phyloP scores from a whole-genome alignment of 75 land plant genomes.

The Gnetum montanum region DNA sequence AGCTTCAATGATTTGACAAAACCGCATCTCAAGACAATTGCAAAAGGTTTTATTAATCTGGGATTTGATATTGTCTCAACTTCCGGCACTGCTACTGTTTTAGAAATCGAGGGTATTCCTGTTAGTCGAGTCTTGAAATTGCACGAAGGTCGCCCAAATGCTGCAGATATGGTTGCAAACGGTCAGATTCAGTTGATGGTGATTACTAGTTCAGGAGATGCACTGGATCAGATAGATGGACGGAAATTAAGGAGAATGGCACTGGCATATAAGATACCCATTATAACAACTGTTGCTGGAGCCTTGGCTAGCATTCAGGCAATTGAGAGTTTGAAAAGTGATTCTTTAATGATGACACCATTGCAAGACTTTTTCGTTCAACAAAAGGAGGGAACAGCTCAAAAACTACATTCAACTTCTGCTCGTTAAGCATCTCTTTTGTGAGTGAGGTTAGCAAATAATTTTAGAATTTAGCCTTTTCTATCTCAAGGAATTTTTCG shows the following conservation, averaged over 20 bases:
- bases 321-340: conserved; percentile 56
- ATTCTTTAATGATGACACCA: conserved; percentile 66
- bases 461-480: too few relatives aligned
- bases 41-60: conserved; percentile 53
- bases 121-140: conserved; percentile 82
- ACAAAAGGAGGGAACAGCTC: conserved; percentile 1
- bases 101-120: conserved; percentile 51
- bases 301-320: conserved; percentile 81
- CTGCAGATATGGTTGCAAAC: conserved; percentile 88
- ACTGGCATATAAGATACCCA: conserved; percentile 82
- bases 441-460: too few relatives aligned
- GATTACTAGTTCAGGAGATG: conserved; percentile 91
- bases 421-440: conserved; percentile 12
- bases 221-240: conserved; percentile 85
- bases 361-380: conserved; percentile 74
- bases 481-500: too few relatives aligned
- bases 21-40: conserved; percentile 49
- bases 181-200: conserved; percentile 90
- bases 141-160: conserved; percentile 98
- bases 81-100: conserved; percentile 70
- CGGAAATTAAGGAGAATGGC: conserved; percentile 80
- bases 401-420: conserved; percentile 16
- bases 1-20: conserved; percentile 93
- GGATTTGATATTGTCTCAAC: conserved; percentile 78
- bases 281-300: conserved; percentile 93